Base-by-base conservation (phyloP, 176 grass and related monocot species). In the Ensete ventricosum region DNA sequence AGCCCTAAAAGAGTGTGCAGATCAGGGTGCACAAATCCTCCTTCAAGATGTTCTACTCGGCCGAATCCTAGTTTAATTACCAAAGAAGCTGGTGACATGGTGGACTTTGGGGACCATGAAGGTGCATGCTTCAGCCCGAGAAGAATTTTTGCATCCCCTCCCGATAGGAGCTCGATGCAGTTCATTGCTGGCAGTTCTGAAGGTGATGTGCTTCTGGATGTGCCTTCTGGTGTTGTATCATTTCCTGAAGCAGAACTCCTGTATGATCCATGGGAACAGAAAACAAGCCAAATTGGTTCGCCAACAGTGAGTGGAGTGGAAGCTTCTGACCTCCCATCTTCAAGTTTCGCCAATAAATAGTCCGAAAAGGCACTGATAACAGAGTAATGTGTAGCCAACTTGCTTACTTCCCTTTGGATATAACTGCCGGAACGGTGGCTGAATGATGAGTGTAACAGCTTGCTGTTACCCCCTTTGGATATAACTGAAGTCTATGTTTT, bases 1-100 rank as follows among this genome's bases (percentile, higher is more conserved):
- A 80, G 77, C 70, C 75, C 82, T 73, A 73, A 58, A 70, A 83
- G 48, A 78, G 58, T 52, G 71, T 21, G 82, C 69, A 72, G 65
- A 78, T 52, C 60, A 17, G 75, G 14, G 21, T 50, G 64, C 21
- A 12, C 53, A 25, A 73, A 73, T 60, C 68, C 52, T 11, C 58
- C 69, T 75, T 73, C 82, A 8, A 49, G 29, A 79, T 69, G 65
- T 53, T 69, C 26, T 5, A 21, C 52, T 70, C 65, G 50, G 29
- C 24, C 58, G 24, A 53, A 58, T 58, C 51, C 77, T 49, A 57
- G 64, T 71, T 26, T 55, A 43, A 19, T 67, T 2, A 54, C 19
- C 65, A 79, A 58, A 57, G 54, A 70, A 50, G 58, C 27, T 21
- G 53, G 14, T 59, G 65, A 58, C 16, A 19, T 53, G 48, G 77